phyloP scores from a whole-genome alignment of 371 early-diverging fungal species.

The Sporodiniella umbellata region DNA sequence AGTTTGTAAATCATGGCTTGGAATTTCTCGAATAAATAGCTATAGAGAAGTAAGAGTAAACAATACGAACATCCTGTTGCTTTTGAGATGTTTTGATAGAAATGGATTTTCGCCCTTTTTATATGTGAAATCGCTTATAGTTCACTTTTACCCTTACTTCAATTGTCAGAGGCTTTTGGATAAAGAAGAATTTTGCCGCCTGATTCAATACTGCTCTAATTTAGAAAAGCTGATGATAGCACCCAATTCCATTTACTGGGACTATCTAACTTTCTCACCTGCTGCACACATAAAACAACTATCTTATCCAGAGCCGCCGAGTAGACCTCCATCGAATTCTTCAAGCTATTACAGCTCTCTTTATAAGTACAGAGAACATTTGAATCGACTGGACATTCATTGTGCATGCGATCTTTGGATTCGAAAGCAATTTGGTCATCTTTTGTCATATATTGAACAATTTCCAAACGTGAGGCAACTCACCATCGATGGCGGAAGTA shows the following conservation, averaged over 20 bases:
- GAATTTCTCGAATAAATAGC: not conserved
- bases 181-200: not conserved
- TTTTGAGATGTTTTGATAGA: slow-evolving; percentile 1
- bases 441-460: not conserved
- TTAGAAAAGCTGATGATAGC: not conserved
- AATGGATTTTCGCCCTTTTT: not conserved
- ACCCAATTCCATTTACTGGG: not conserved
- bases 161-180: not conserved
- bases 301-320: not conserved
- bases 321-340: not conserved
- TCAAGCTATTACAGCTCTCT: slow-evolving; percentile 6
- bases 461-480: slow-evolving; percentile 6
- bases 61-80: not conserved
- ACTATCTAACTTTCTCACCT: not conserved
- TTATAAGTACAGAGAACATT: slow-evolving; percentile 1
- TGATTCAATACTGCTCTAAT: not conserved
- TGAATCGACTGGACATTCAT: not conserved
- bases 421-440: not conserved
- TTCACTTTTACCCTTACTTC: slow-evolving; percentile 4
- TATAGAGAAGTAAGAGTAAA: slow-evolving; percentile 5
- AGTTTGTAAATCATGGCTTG: slow-evolving; percentile 7
- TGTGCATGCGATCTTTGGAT: slow-evolving; percentile 7
- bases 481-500: slow-evolving; percentile 2
- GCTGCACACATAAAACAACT: not conserved
- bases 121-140: not conserved